These are phyloP conservation scores for Glutinoglossum americanum DNA, from an alignment of 495 filamentous ascomycete genomes.

Conservation along the genomic window DNA sequence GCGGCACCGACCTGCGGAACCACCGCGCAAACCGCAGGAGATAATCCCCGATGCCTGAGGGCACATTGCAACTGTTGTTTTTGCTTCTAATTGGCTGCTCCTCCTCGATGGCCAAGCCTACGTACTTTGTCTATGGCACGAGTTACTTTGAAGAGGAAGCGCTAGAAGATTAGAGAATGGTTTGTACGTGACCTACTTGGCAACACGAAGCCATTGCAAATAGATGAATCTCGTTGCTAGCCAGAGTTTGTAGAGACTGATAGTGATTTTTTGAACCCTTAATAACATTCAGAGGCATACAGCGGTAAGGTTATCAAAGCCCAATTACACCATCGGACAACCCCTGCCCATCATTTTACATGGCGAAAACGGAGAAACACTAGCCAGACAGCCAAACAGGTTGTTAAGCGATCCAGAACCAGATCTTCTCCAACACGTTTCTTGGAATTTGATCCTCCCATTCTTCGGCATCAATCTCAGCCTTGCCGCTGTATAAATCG, in stretches of 20 bases:
- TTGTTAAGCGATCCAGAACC: not conserved
- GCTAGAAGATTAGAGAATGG: no score
- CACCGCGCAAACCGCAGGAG: not conserved
- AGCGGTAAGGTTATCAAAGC: not conserved
- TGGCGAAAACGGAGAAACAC: not conserved
- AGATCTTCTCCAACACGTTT: constrained; percentile 27
- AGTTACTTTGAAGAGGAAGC: no score
- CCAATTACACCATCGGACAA: not conserved
- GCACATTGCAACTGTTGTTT: not conserved
- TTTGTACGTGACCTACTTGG: no score
- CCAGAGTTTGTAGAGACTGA: no score
- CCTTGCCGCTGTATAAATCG: constrained; percentile 42
- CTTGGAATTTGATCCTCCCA: constrained; percentile 24
- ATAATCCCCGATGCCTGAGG: not conserved
- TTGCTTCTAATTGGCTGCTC: not conserved
- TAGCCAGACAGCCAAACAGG: not conserved
- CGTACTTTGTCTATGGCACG: no score
- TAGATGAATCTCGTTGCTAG: no score
- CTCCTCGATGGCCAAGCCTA: no score
- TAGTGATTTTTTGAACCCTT: not conserved
- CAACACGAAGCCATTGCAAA: no score
- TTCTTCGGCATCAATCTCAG: constrained; percentile 30
- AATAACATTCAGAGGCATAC: not conserved
- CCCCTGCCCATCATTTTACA: not conserved
- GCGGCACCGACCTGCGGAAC: not conserved